Conservation (phyloP, 73 alveolate species). For the Paramecium tetraurelia region DNA sequence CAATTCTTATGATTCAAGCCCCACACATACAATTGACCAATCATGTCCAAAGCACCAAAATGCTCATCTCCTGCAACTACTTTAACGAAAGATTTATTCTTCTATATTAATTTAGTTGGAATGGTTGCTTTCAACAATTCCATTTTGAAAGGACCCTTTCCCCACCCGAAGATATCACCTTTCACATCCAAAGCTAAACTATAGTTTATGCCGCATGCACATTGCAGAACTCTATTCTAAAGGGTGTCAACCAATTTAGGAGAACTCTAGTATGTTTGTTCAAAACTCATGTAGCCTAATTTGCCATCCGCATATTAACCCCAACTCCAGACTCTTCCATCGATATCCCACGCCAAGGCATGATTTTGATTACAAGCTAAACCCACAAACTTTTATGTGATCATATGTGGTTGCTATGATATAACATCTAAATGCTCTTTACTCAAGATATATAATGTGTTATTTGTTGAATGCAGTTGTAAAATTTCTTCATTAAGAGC, state of each 20-base stretch:
- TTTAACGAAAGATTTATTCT: neutral
- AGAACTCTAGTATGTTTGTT: neutral
- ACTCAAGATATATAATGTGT: neutral
- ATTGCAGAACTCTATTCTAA: neutral
- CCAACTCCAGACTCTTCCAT: slow-evolving; percentile 49
- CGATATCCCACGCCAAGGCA: neutral
- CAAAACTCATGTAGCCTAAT: neutral
- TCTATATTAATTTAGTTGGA: neutral
- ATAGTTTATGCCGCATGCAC: neutral
- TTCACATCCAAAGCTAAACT: slow-evolving; percentile 44
- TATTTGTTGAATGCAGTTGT: neutral
- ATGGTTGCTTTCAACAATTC: neutral
- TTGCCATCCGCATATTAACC: slow-evolving; percentile 1
- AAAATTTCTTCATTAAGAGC: neutral
- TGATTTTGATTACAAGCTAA: neutral
- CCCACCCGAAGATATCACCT: slow-evolving; percentile 41
- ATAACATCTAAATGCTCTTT: neutral
- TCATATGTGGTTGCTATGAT: neutral
- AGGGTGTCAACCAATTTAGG: neutral
- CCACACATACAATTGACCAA: slow-evolving; percentile 17
- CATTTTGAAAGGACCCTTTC: slow-evolving; percentile 43
- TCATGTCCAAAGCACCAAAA: slow-evolving; percentile 23
- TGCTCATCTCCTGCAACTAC: slow-evolving; percentile 15
- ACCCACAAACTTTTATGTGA: neutral
- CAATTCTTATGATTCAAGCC: slow-evolving; percentile 12